These are phyloP conservation scores for Penicillium arizonense DNA, from an alignment of 495 filamentous ascomycete genomes.

Conservation along the genomic window DNA sequence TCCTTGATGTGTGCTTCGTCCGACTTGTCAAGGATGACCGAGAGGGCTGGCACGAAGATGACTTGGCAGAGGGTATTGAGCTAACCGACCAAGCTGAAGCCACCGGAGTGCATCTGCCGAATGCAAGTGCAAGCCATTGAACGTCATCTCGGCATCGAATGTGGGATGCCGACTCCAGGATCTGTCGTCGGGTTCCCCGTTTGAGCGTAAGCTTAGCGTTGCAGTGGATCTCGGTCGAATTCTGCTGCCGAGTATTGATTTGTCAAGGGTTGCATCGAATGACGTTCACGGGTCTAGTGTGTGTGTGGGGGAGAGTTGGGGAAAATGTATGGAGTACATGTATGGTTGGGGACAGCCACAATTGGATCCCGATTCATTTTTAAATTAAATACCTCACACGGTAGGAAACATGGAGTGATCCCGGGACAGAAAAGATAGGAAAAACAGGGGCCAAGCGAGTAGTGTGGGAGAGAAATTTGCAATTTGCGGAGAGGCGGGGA, in stretches of 20 bases:
- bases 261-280: not conserved
- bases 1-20: conserved; percentile 40
- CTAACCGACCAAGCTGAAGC: conserved; percentile 16
- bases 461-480: not conserved
- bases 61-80: conserved; percentile 15
- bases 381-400: too few species aligned
- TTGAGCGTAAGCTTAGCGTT: not conserved
- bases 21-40: conserved; percentile 39
- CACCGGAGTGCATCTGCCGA: conserved; percentile 9
- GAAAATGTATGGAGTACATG: too few species aligned
- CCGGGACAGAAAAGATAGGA: too few species aligned
- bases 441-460: too few species aligned
- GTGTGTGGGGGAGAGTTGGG: too few species aligned
- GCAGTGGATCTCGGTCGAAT: not conserved
- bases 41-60: conserved; percentile 41
- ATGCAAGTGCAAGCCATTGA: not conserved
- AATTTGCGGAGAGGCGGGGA: conserved; percentile 8
- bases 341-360: too few species aligned
- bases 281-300: not conserved
- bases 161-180: not conserved
- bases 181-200: not conserved
- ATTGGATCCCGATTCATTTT: too few species aligned
- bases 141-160: not conserved
- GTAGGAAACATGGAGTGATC: too few species aligned
- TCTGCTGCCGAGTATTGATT: not conserved